These are phyloP conservation scores for Penicillium antarcticum DNA, from an alignment of 495 filamentous ascomycete species.

Conservation along the genomic window DNA sequence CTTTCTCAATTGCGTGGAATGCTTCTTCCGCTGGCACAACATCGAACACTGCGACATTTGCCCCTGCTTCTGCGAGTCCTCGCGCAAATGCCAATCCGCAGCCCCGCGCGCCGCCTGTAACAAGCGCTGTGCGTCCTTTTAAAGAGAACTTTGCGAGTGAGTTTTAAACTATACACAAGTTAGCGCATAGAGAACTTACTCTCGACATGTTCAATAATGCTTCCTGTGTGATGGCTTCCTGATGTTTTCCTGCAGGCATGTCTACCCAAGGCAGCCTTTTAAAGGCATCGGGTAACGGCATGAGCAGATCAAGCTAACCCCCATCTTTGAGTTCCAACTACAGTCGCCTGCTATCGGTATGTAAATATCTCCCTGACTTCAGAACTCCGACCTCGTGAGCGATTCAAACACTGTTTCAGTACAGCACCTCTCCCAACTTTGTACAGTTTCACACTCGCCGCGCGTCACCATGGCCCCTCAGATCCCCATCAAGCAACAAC, in stretches of 20 bases:
- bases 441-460: background rate
- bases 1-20: constrained; percentile 31
- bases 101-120: constrained; percentile 80
- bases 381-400: background rate
- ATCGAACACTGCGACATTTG: constrained; percentile 71
- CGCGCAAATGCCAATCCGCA: constrained; percentile 77
- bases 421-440: too few relatives aligned
- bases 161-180: background rate
- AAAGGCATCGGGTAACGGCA: constrained; percentile 8
- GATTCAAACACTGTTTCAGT: background rate
- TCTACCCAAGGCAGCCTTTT: background rate
- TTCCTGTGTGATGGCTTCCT: background rate
- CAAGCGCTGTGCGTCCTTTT: constrained; percentile 64
- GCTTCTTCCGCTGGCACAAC: constrained; percentile 26
- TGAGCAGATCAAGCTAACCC: constrained; percentile 7
- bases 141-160: constrained; percentile 33
- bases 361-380: background rate
- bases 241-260: too few relatives aligned
- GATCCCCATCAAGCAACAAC: constrained; percentile 16
- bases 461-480: constrained; percentile 14
- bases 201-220: constrained; percentile 7
- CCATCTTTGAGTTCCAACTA: constrained; percentile 10
- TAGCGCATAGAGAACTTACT: background rate
- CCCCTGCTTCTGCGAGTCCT: constrained; percentile 79
- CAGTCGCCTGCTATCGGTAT: too few relatives aligned